Base-by-base conservation (phyloP, 768 basidiomycete species). In the Scleroderma citrinum region DNA sequence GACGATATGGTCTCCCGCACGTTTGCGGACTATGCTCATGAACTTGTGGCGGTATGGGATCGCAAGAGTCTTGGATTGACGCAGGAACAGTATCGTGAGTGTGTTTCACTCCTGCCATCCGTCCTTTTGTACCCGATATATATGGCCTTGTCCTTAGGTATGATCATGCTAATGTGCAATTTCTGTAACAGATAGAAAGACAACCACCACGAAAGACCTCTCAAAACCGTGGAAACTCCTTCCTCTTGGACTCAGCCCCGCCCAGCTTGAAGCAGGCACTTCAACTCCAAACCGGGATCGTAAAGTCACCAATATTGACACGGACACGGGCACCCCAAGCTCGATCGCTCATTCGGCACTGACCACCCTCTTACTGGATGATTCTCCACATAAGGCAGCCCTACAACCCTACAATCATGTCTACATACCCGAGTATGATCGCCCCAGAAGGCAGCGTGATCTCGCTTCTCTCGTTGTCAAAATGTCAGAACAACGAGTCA, bases 321-420 rank as follows among this genome's bases (percentile, higher is more conserved):
- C 20, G n/a, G 31, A 32, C 21, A 17, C 30, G n/a, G 51, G 19
- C 36, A 14, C 20, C 11, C 21, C 53, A 36, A 30, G 30, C 11
- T 11, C 48, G 21, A 36, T 38, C 2, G 41, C 32, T 4, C 77
- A 76, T 53, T 76, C 76, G 2, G 70, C 75, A 5, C 49, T 68
- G 14, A 74, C 75, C 5, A 80, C 77, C 3, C 61, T 80, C 19
- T 66, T 80, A 23, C 62, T 80, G 11, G 77, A 80, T 50, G 78
- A 80, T 54, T 79, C 79, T 13, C 69, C 71, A 23, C 66, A 64
- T 51, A 80, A 80, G 56, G 78, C 85, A 0, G 74, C 69, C 24
- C 70, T 85, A 14, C 90, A 92, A 59, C 90, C 89, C 0, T 86
- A 78, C 69, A 92, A 88, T 60, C 90, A 92, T 59, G 67, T 92